Evolutionary conservation across 176 grass and related monocot species (phyloP), one percentile per base, ranked within the genome.

Genomic region (Carex myosuroides): DNA sequence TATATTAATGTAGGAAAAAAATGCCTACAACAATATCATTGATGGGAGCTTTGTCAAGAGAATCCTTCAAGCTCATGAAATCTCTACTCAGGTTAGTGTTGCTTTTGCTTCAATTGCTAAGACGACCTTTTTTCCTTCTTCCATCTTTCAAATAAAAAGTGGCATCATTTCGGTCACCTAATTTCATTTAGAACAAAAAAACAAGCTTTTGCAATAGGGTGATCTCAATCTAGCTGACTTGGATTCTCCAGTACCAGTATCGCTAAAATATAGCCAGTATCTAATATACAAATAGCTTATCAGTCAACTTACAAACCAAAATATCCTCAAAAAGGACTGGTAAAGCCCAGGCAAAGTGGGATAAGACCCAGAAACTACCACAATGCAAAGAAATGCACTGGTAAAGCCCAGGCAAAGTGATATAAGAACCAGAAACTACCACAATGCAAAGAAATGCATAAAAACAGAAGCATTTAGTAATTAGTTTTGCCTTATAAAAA

Each of bases 41-140:
- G 86, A 78, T 81, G 91, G 89, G 67, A 86, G 30, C 81, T 91
- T 95, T 95, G 86, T 93, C 33, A 98, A 85, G 76, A 91, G 85
- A 88, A 93, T 98, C 83, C 83, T 98, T 48, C 84, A 79, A 76
- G 86, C 75, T 72, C 85, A 93, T 83, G 89, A 89, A 76, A 70
- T 82, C 81, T 91, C 46, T 92, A 82, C 52, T 80, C 85, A 84
- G 85, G 94, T 97, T 83, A 0, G 58, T 86, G 86, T 4, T 85
- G n/a, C 50, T 65, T 89, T 14, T 86, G 30, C 78, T 22, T 75
- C 13, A 75, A 54, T 75, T 54, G 33, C 13, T 24, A 1, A 89
- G 67, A 70, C 2, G 11, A 59, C 20, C 83, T 79, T 65, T 50
- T 85, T 39, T 6, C 32, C 4, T 50, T 18, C 82, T 84, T 59